Base-by-base conservation (phyloP, 1,139 yeast genomes). In the Candida sanyaensis region DNA sequence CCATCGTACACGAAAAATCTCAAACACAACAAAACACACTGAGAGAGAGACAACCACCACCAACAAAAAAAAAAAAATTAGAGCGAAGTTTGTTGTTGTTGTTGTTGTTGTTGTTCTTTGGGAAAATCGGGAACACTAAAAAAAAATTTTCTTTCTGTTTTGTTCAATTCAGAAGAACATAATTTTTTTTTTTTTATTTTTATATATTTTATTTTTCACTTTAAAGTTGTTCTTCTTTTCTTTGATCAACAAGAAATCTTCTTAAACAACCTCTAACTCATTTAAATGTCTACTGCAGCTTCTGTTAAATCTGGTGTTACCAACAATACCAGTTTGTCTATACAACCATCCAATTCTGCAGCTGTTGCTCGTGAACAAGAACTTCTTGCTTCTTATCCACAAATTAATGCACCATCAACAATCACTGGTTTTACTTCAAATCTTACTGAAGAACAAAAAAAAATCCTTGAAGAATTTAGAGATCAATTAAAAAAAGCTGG, bases 401-500 rank as follows among this genome's bases (percentile, higher is more conserved):
- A 87, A 63, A 70, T 68, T 17, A 73, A 83, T 46, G 86, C 89
- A 11, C 81, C 84, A 26, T 75, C 83, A 31, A 69, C 67, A 8
- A 75, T 68, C 52, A 77, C 90, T 17, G 99, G 99, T 5, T 85
- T 83, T 68, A 90, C 96, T 31, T 96, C 97, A 32, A 84, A 81
- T 63, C 73, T 91, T 53, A 85, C 90, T 17, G 78, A 78, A 7
- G 84, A 81, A 44, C 97, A 93, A 68, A 74, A 79, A 63, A 69
- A 73, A 39, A 78, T 79, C 33, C 69, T 91, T 52, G 78, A 73
- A 46, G 77, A 81, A 57, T 70, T 93, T 52, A 82, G 85, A 58
- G 74, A 73, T 29, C 73, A 77, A 48, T 76, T 92, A 57, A 69
- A 68, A 49, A 85, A 77, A 7, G 78, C 75, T 49, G 96, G 96